Percentiles rank a stretch among this genome's conserved stretches.
These are phyloP conservation scores for Rhynchospora tenuis DNA, from an alignment of 176 grass and related monocot species.

Conservation along the genomic window DNA sequence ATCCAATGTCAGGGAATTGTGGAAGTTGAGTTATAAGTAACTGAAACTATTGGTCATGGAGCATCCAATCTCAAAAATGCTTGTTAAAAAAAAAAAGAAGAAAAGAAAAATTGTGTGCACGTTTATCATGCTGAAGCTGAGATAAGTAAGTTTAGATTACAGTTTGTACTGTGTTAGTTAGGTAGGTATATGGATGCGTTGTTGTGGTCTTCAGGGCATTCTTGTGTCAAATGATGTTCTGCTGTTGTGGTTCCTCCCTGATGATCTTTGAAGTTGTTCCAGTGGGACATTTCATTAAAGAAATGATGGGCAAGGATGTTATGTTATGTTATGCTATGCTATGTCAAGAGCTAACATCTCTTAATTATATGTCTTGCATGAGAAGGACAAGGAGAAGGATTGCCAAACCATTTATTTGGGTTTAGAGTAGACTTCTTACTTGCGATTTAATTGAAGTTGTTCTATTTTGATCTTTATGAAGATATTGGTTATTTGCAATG, in stretches of 20 bases:
- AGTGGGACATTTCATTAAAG: background rate
- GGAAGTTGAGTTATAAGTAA: constrained; percentile 76
- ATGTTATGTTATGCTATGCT: too few relatives aligned
- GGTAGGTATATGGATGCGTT: background rate
- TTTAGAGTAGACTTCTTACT: too few relatives aligned
- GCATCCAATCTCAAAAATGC: background rate
- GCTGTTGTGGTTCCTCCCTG: background rate
- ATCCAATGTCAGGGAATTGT: constrained; percentile 90
- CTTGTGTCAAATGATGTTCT: background rate
- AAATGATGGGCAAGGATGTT: background rate
- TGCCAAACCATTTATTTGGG: too few relatives aligned
- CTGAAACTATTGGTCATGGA: background rate
- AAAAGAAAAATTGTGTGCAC: background rate
- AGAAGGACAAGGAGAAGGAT: too few relatives aligned
- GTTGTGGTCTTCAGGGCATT: background rate
- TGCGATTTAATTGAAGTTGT: too few relatives aligned
- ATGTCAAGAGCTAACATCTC: too few relatives aligned
- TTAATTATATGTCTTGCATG: too few relatives aligned
- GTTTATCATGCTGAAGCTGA: background rate
- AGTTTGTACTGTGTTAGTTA: background rate
- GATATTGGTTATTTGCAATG: too few relatives aligned
- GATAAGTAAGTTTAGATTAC: background rate
- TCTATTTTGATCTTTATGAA: too few relatives aligned
- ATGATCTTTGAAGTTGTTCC: background rate
- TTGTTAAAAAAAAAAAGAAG: background rate